Base-by-base conservation (phyloP, 768 basidiomycete species). In the Rhodotorula toruloides region DNA sequence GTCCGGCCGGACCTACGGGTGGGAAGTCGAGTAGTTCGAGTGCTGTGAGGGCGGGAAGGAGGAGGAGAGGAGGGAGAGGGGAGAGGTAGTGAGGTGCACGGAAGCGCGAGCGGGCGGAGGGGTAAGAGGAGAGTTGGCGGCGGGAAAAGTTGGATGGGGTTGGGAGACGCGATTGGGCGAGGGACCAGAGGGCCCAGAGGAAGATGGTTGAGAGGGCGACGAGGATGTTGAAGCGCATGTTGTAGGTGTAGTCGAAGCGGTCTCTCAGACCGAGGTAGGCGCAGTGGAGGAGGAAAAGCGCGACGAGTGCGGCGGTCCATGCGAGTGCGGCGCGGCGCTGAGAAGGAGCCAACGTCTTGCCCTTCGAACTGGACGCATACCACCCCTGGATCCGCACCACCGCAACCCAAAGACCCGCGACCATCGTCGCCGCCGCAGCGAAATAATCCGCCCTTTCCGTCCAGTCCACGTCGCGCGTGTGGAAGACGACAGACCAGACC, bases 401-500 rank as follows among this genome's bases (percentile, higher is more conserved):
- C 32, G 87, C 84, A 76, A 84, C 85, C 77, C 89, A 92, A 8
- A 98, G 80, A 4, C 87, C 87, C 71, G 84, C 88, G 32, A 92
- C 76, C 70, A 96, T 92, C 19, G 87, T 86, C 14, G 87, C 78
- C 0, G 88, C 91, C 10, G 96, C 96, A 6, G 90, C 90, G 77
- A 97, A 96, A 77, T 99, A 99, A 75, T 98, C 96, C 75, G 93
- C 63, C 70, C 87, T 88, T 77, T 99, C 96, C 4, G 93, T 98
- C 32, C 79, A 75, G 4, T 87, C 85, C 10, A 84, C 80, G 79
- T 98, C 94, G 90, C 96, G 82, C 0, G 87, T 89, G 76, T 99
- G 96, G 74, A 98, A 99, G 5, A 97, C 82, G 2, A 86, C 78
- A 4, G 89, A 91, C 90, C 91, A 93, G 37, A 89, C 73, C 94